Evolutionary conservation across 495 filamentous ascomycete species (phyloP), one percentile per base, ranked within the genome.

Genomic region (Parathielavia hyrcaniae): DNA sequence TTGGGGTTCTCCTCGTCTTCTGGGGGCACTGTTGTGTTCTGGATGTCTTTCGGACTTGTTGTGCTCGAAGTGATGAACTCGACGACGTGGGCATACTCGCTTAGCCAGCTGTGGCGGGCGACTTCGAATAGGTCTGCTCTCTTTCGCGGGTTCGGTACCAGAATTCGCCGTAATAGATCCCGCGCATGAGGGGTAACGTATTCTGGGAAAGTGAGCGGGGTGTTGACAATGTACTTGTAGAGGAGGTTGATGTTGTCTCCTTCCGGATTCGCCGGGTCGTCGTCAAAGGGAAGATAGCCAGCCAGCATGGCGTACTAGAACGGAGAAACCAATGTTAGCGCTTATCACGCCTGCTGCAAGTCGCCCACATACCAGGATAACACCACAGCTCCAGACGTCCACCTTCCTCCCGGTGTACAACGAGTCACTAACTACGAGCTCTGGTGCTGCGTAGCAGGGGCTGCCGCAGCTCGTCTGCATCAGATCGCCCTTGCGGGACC

Each of bases 161-260:
- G 78, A 38, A 99, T 97, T 43, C 95, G 83, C 57, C 91, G 82
- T 32, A 99, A 75, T 1, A 99, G 79, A 72, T 99, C 93, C 55
- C 93, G 83, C 19, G 93, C 92, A 72, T 99, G 95, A 7, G 95
- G 93, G 13, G 93, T 96, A 44, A 99, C 93, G 71, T 98, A 97
- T 85, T 98, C 93, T 40, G 93, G 93, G 70, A 98, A 98, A 5
- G 93, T 97, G 41, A 99, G 83, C 48, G 92, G 90, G 6, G 93
- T 97, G 41, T 91, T 95, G 55, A 96, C 91, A 62, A 99, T 99
- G 75, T 99, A 99, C 75, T 96, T 97, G 78, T 99, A 99, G 51
- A 99, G 79, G 6, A 97, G 79, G 71, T 97, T 99, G 77, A 99
- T 99, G 67, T 99, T 99, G 63, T 99, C 93, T 45, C 93, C 93